phyloP scores from a whole-genome alignment of 192 early-diverging fungal species.

The Rhizoclosmatium sp. region DNA sequence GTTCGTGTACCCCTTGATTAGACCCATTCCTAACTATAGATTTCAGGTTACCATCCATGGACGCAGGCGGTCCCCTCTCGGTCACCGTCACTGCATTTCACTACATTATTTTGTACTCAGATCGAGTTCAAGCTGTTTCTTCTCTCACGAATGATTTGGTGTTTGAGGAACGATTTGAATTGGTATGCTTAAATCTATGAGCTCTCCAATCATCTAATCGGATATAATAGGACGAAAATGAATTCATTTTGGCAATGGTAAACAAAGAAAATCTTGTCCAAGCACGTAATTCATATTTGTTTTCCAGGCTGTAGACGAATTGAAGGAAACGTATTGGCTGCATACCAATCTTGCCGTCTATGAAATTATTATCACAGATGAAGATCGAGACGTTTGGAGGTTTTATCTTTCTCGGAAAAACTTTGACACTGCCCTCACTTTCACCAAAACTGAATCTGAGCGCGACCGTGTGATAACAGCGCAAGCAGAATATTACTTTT shows the following conservation, averaged over 20 bases:
- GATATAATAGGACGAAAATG: slow-evolving; percentile 16
- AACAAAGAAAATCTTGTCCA: not conserved
- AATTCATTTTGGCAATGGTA: slow-evolving; percentile 16
- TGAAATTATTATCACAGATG: slow-evolving; percentile 90
- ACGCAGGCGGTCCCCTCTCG: slow-evolving; percentile 70
- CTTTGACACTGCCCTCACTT: slow-evolving; percentile 83
- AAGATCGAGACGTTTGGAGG: slow-evolving; percentile 95
- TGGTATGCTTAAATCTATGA: slow-evolving; percentile 46
- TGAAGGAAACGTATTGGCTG: slow-evolving; percentile 91
- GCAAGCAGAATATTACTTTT: slow-evolving; percentile 89
- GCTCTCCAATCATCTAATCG: not conserved
- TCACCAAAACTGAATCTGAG: slow-evolving; percentile 77
- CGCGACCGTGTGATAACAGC: slow-evolving; percentile 79
- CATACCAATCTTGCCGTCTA: slow-evolving; percentile 83
- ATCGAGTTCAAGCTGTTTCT: slow-evolving; percentile 79
- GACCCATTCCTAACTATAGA: slow-evolving; percentile 20
- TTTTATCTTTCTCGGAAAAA: slow-evolving; percentile 82
- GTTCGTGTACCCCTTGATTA: slow-evolving; percentile 54
- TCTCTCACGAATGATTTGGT: slow-evolving; percentile 82
- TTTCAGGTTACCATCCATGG: slow-evolving; percentile 44
- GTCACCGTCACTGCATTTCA: slow-evolving; percentile 91
- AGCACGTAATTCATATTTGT: slow-evolving; percentile 1
- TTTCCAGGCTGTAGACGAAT: slow-evolving; percentile 64
- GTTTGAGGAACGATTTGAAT: slow-evolving; percentile 79
- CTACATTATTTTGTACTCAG: slow-evolving; percentile 82